Evolutionary conservation across 2,329 filamentous ascomycete species (phyloP), one percentile per base, ranked within the genome.

Genomic region (Hymenoscyphus salicellus): DNA sequence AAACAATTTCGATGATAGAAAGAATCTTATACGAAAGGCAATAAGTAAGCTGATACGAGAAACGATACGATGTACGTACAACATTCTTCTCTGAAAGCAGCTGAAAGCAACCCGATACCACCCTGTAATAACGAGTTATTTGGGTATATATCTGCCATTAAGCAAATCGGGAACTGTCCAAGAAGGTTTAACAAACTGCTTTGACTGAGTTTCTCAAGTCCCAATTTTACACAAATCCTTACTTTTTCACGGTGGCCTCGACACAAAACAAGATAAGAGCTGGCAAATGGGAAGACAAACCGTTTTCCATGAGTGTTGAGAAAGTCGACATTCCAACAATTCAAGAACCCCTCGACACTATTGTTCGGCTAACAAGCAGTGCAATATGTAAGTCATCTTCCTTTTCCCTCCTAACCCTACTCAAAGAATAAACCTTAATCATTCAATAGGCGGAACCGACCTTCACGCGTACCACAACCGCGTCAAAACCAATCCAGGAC

Each of bases 401-500:
- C 28, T 49, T 63, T 63, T 64, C 68, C 10, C 16, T 58, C 20
- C 26, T 2, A 28, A 33, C 20, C 28, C 20, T 17, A 81, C 3
- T 85, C 89, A 70, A 86, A 85, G 68, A 86, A 86, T 84, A 86
- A 84, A 1, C 80, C 84, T 26, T 77, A 86, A 0, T 78, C n/a
- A 4, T 16, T 20, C 16, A 46, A n/a, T 8, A 46, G 41, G 41
- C 8, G 41, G 41, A 46, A 46, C 41, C 41, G 41, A 46, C 4
- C 41, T 43, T 16, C 41, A 43, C 41, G n/a, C 41, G 10, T n/a
- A 43, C 41, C 41, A 46, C 4, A 46, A 46, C 14, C 41, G 41
- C n/a, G n/a, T 46, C 17, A 46, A 46, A 46, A 46, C 41, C 41
- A 46, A 46, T 16, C n/a, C 41, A 3, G 41, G 17, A 46, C 41